A percentile compares a stretch with the other conserved stretches of the same genome.
phyloP scores from a whole-genome alignment of 768 basidiomycete genomes.

The Boletus patriciae region DNA sequence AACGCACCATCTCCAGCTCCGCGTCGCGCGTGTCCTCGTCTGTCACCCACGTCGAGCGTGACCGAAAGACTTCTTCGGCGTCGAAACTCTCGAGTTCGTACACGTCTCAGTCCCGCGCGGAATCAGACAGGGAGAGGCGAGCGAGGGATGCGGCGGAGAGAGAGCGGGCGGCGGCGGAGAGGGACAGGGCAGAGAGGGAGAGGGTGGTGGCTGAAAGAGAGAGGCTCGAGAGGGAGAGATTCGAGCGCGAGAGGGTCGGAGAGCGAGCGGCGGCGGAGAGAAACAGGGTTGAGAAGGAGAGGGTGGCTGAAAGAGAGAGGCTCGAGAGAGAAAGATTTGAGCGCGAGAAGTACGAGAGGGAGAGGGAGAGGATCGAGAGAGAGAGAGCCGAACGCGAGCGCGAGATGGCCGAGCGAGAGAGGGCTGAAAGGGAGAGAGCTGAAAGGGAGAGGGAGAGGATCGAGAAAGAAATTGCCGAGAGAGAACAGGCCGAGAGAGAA shows the following conservation, averaged over 20 bases:
- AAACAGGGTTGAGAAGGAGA: neutral
- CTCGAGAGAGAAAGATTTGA: neutral
- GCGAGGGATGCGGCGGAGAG: constrained; percentile 22
- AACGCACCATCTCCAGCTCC: constrained; percentile 27
- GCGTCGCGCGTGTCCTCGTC: constrained; percentile 27
- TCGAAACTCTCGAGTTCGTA: constrained; percentile 39
- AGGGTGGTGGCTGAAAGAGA: constrained; percentile 16
- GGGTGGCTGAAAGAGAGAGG: neutral
- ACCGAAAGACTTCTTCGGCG: constrained; percentile 25
- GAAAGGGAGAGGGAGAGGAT: constrained; percentile 6
- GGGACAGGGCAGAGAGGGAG: constrained; percentile 18
- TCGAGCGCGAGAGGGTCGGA: neutral
- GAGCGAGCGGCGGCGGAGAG: neutral
- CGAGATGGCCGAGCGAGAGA: constrained; percentile 5
- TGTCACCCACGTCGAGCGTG: constrained; percentile 23
- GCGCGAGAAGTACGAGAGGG: neutral
- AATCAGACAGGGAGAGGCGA: constrained; percentile 27
- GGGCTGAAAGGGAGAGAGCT: constrained; percentile 3
- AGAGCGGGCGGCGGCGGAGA: constrained; percentile 17
- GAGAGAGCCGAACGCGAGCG: constrained; percentile 4
- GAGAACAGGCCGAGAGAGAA: constrained; percentile 8
- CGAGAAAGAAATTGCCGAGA: neutral
- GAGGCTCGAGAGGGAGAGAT: neutral
- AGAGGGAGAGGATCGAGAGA: constrained; percentile 8
- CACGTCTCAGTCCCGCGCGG: constrained; percentile 17